phyloP scores from a whole-genome alignment of 441 rosid genomes.

The Pelargonium citronellum region DNA sequence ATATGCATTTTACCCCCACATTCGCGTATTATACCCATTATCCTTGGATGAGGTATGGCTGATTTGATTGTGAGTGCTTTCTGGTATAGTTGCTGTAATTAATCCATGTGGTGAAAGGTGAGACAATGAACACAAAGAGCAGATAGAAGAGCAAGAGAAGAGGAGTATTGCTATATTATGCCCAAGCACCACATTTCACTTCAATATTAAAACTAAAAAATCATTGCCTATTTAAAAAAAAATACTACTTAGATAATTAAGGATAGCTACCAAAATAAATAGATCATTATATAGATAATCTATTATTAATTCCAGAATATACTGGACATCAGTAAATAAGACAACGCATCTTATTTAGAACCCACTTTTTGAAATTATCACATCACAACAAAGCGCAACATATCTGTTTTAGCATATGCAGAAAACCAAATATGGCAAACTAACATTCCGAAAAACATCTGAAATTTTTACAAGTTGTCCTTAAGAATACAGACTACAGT shows the following conservation, averaged over 20 bases:
- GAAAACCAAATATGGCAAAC: too few relatives aligned
- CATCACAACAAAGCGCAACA: too few relatives aligned
- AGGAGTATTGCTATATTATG: not conserved
- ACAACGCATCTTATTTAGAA: too few relatives aligned
- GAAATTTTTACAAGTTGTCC: not conserved
- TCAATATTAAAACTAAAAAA: not conserved
- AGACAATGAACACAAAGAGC: not conserved
- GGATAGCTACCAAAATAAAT: slow-evolving; percentile 7
- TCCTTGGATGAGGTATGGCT: slow-evolving; percentile 99
- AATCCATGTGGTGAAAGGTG: slow-evolving; percentile 13
- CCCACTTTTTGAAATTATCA: too few relatives aligned
- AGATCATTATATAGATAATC: not conserved
- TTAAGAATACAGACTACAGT: not conserved
- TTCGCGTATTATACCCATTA: slow-evolving; percentile 97
- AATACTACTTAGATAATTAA: not conserved
- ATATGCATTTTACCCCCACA: slow-evolving; percentile 99
- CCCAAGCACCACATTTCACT: not conserved
- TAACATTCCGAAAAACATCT: too few relatives aligned
- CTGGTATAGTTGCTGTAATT: slow-evolving; percentile 83
- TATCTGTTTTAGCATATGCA: too few relatives aligned
- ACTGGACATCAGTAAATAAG: not conserved
- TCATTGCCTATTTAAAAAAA: too few relatives aligned
- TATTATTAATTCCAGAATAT: not conserved
- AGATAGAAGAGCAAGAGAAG: not conserved
- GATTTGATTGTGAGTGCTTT: slow-evolving; percentile 98